Conservation (phyloP, 805 yeast genomes). For the Ogataea glucozyma region DNA sequence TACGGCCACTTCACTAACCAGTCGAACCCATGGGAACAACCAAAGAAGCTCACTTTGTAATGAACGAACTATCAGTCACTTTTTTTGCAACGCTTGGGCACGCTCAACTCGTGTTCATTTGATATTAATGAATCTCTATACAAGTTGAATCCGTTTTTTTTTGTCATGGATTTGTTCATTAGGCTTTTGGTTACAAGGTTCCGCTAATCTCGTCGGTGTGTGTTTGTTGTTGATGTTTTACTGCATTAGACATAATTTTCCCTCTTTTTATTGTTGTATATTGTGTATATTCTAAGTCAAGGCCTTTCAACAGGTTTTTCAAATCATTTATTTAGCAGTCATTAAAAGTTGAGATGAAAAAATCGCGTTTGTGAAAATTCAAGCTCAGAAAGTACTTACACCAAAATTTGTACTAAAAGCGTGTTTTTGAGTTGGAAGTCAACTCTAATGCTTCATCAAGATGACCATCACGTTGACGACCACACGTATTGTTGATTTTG, state of each 20-base stretch:
- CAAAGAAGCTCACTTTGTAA: slow-evolving; percentile 72
- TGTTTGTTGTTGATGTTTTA: slow-evolving; percentile 11
- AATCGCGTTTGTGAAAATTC: not conserved
- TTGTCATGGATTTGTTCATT: slow-evolving; percentile 1
- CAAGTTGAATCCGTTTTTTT: slow-evolving; percentile 8
- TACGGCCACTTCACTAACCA: slow-evolving; percentile 99
- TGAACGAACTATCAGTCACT: slow-evolving; percentile 7
- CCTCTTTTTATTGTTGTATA: slow-evolving; percentile 14
- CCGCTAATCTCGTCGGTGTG: slow-evolving; percentile 5
- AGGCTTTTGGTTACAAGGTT: slow-evolving; percentile 9
- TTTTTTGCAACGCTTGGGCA: slow-evolving; percentile 7
- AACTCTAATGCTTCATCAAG: too few species aligned
- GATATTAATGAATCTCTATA: slow-evolving; percentile 11
- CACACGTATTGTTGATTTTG: not conserved
- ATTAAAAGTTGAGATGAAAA: not conserved
- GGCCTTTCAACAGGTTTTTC: slow-evolving; percentile 29
- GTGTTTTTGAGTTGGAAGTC: too few species aligned
- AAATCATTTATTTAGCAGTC: not conserved
- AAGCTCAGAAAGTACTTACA: too few species aligned
- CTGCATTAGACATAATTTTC: slow-evolving; percentile 20
- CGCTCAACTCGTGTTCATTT: slow-evolving; percentile 35
- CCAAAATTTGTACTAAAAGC: too few species aligned
- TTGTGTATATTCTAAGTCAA: slow-evolving; percentile 21
- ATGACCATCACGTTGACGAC: too few species aligned
- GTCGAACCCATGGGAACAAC: slow-evolving; percentile 98